These are phyloP conservation scores for Durusdinium trenchii DNA, from an alignment of 73 alveolate genomes.

Conservation along the genomic window DNA sequence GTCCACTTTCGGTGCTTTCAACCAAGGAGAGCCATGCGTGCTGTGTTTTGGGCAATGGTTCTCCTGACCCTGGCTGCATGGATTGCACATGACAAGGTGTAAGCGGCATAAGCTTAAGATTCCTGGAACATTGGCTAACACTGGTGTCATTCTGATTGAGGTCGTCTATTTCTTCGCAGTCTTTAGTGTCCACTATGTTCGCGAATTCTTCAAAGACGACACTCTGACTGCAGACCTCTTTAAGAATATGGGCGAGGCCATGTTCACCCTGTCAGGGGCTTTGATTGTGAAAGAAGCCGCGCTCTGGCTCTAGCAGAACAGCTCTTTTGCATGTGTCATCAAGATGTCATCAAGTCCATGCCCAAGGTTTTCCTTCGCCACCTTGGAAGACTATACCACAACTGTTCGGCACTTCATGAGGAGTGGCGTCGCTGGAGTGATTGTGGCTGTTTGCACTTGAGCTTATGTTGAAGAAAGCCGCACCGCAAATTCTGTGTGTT, in stretches of 20 bases:
- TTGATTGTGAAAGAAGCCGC: neutral
- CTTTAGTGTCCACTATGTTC: constrained; percentile 30
- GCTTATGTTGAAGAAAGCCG: neutral
- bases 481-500: neutral
- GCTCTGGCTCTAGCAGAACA: neutral
- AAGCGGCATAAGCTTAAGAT: neutral
- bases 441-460: neutral
- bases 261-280: constrained; percentile 52
- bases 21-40: constrained; percentile 54
- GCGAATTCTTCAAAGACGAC: constrained; percentile 49
- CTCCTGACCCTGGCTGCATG: constrained; percentile 47
- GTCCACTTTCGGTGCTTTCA: neutral
- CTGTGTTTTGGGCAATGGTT: constrained; percentile 72
- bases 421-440: constrained; percentile 24
- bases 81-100: neutral
- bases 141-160: neutral
- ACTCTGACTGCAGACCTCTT: neutral
- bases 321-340: no score
- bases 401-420: constrained; percentile 62
- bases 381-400: constrained; percentile 59
- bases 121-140: neutral
- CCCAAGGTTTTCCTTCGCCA: constrained; percentile 36
- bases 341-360: no score
- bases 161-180: constrained; percentile 40
- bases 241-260: constrained; percentile 41